These are phyloP conservation scores for Biancaea sappan DNA, from an alignment of 306 rosid genomes.

Conservation along the genomic window DNA sequence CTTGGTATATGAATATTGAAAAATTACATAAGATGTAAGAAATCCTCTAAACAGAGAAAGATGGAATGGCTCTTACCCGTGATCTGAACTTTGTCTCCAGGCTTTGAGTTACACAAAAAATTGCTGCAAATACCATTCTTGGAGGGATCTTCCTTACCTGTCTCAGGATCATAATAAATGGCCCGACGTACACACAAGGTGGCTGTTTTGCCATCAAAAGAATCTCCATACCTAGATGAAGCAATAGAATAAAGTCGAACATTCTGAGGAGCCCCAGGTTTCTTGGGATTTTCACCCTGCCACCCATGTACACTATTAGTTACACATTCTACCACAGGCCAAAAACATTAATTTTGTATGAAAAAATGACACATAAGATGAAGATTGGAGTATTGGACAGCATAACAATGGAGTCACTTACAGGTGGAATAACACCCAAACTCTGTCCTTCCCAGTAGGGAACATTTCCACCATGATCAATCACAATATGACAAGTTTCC, in stretches of 20 bases:
- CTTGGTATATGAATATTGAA: conserved; percentile 5
- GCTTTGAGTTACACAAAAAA: conserved; percentile 76
- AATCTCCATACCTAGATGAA: conserved; percentile 88
- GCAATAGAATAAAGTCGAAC: conserved; percentile 97
- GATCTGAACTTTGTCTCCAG: conserved; percentile 87
- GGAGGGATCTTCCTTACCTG: conserved; percentile 88
- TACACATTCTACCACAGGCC: background rate
- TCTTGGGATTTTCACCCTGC: conserved; percentile 95
- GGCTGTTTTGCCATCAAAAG: conserved; percentile 85
- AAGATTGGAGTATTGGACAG: background rate
- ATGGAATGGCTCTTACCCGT: conserved; percentile 57
- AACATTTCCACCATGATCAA: conserved; percentile 90
- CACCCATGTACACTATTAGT: conserved; percentile 31
- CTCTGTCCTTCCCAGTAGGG: conserved; percentile 99
- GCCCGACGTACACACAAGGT: conserved; percentile 96
- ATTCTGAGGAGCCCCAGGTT: conserved; percentile 77
- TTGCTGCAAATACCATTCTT: conserved; percentile 88
- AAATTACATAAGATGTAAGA: conserved; percentile 2
- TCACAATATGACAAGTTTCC: conserved; percentile 91
- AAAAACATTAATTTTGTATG: too few relatives aligned
- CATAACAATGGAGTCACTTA: conserved; percentile 47
- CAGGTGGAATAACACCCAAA: conserved; percentile 91
- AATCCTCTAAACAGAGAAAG: background rate
- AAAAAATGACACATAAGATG: too few relatives aligned
- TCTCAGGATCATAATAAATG: conserved; percentile 82